Conservation (phyloP, 768 basidiomycete genomes). For the Hygrophorus russula region DNA sequence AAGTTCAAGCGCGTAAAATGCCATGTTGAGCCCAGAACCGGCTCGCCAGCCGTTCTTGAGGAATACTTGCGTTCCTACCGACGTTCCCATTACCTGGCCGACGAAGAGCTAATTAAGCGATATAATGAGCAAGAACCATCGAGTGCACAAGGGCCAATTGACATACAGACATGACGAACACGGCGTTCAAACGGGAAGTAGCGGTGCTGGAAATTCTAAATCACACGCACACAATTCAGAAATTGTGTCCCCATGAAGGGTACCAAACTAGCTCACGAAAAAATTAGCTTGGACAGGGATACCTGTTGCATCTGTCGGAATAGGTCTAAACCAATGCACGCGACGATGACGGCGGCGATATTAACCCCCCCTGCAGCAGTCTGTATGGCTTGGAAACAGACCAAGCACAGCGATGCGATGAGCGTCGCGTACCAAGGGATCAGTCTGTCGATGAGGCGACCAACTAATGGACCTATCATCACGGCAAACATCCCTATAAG, state of each 20-base stretch:
- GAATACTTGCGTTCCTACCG: constrained; percentile 64
- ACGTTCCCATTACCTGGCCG: constrained; percentile 77
- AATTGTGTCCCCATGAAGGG: constrained; percentile 4
- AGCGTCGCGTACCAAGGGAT: constrained; percentile 73
- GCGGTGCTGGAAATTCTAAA: constrained; percentile 33
- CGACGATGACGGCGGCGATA: constrained; percentile 59
- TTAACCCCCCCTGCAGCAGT: constrained; percentile 58
- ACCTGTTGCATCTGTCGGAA: constrained; percentile 71
- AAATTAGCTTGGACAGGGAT: constrained; percentile 26
- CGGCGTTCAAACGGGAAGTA: constrained; percentile 65
- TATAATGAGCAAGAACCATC: not conserved
- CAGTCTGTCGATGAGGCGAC: constrained; percentile 55
- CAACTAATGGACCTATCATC: constrained; percentile 55
- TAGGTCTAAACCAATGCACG: constrained; percentile 63
- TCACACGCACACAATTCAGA: constrained; percentile 4
- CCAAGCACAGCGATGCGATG: constrained; percentile 32
- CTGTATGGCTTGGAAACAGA: constrained; percentile 54
- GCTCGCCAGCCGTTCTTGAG: constrained; percentile 61
- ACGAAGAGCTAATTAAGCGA: constrained; percentile 40
- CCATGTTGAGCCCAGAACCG: constrained; percentile 49
- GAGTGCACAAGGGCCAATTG: not conserved
- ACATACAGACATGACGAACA: constrained; percentile 57
- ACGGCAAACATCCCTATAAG: constrained; percentile 64
- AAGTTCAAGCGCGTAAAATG: constrained; percentile 44
- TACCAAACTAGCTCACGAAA: too few relatives aligned